phyloP scores from a whole-genome alignment of 768 basidiomycete genomes.

The Boletus insuetus region DNA sequence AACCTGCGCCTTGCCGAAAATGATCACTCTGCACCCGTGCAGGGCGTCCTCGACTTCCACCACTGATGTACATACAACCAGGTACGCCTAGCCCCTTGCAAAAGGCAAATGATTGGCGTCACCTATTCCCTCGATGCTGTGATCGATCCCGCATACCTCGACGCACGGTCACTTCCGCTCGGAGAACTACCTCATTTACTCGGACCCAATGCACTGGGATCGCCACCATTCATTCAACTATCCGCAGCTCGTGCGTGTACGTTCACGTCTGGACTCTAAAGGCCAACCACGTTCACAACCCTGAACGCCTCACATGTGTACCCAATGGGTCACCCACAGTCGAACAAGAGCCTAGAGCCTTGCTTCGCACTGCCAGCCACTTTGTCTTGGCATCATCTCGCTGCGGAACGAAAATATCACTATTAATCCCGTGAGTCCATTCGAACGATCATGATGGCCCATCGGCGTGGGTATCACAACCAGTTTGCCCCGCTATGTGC shows the following conservation, averaged over 20 bases:
- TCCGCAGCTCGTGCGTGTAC: too few relatives aligned
- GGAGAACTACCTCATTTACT: background rate
- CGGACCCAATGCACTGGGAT: background rate
- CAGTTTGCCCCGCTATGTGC: background rate
- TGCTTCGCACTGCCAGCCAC: conserved; percentile 6
- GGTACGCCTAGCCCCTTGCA: conserved; percentile 4
- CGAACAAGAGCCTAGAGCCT: background rate
- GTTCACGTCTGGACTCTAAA: background rate
- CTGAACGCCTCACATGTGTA: too few relatives aligned
- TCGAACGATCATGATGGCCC: conserved; percentile 1
- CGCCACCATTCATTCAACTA: background rate
- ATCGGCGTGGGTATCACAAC: conserved; percentile 4
- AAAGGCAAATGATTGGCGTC: conserved; percentile 19
- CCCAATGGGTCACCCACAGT: background rate
- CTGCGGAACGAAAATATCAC: conserved; percentile 3
- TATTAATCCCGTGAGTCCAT: conserved; percentile 10
- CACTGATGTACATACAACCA: background rate
- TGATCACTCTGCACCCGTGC: too few relatives aligned
- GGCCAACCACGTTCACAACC: too few relatives aligned
- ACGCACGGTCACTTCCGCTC: too few relatives aligned
- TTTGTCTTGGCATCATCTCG: conserved; percentile 8
- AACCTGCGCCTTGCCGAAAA: too few relatives aligned
- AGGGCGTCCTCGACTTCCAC: background rate
- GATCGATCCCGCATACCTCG: background rate
- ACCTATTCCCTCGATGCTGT: conserved; percentile 5